Conservation (phyloP, 1,139 yeast species). For the Candida sanyaensis region DNA sequence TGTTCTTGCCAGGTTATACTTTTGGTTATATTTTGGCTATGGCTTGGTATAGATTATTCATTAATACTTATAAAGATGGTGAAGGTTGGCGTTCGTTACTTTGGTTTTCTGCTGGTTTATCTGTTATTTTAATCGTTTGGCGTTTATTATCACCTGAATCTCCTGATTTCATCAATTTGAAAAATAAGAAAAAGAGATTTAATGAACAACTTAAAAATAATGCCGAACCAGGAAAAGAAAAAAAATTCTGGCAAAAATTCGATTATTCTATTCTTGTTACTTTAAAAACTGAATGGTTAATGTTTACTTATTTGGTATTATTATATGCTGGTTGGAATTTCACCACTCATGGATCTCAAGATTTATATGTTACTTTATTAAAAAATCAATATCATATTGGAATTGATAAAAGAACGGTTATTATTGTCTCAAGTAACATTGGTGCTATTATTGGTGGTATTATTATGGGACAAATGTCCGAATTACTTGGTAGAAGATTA, state of each 20-base stretch:
- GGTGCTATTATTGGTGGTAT: slow-evolving; percentile 57
- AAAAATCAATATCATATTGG: slow-evolving; percentile 37
- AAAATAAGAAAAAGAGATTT: slow-evolving; percentile 18
- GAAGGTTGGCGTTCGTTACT: slow-evolving; percentile 73
- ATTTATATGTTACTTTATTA: slow-evolving; percentile 51
- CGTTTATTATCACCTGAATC: slow-evolving; percentile 37
- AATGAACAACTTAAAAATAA: slow-evolving; percentile 8
- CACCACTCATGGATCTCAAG: slow-evolving; percentile 58
- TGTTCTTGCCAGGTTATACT: slow-evolving; percentile 42
- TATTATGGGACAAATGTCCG: slow-evolving; percentile 45
- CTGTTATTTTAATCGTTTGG: slow-evolving; percentile 35
- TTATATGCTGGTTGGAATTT: slow-evolving; percentile 54
- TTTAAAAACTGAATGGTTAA: slow-evolving; percentile 43
- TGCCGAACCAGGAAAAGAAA: background rate
- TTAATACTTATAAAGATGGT: slow-evolving; percentile 53
- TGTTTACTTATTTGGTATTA: slow-evolving; percentile 44
- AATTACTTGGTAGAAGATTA: slow-evolving; percentile 49
- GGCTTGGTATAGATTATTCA: slow-evolving; percentile 49
- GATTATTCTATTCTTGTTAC: slow-evolving; percentile 20
- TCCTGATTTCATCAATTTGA: slow-evolving; percentile 22
- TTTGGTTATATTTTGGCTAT: slow-evolving; percentile 40
- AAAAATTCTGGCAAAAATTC: slow-evolving; percentile 11
- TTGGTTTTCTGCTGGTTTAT: slow-evolving; percentile 75
- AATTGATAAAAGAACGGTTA: slow-evolving; percentile 41
- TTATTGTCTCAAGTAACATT: slow-evolving; percentile 48